Percentiles rank a stretch among this genome's conserved stretches.
Conservation (phyloP, 768 basidiomycete species). For the Tricholoma flavovirens region DNA sequence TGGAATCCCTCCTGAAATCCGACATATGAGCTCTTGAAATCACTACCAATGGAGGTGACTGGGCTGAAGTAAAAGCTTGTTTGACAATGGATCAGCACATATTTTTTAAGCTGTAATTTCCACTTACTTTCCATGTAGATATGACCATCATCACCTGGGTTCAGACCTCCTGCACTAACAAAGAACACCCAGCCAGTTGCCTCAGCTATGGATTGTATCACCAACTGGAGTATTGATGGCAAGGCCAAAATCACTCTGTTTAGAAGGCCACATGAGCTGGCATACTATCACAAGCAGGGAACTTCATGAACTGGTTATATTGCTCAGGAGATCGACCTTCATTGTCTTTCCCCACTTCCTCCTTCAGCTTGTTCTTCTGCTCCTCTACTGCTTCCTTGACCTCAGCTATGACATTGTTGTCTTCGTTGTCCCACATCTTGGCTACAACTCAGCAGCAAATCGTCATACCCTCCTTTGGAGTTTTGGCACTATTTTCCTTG, state of each 20-base stretch:
- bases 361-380: not conserved
- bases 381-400: not conserved
- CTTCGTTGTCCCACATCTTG: constrained; percentile 1
- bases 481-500: not conserved
- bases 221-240: not conserved
- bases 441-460: not conserved
- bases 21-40: not conserved
- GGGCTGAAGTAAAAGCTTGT: not conserved
- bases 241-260: not conserved
- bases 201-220: constrained; percentile 1
- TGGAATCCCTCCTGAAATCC: not conserved
- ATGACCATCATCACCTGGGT: constrained; percentile 1
- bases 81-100: not conserved
- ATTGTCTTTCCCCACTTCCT: not conserved
- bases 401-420: not conserved
- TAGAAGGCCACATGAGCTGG: not conserved
- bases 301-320: constrained; percentile 1
- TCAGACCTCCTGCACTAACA: constrained; percentile 2
- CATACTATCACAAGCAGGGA: not conserved
- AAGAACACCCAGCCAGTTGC: constrained; percentile 11
- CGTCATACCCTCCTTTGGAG: not conserved
- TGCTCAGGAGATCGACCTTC: not conserved
- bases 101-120: not conserved
- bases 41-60: not conserved
- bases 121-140: constrained; percentile 9